These are phyloP conservation scores for Sugiyamaella smithiae DNA, from an alignment of 805 yeast species.

Conservation along the genomic window DNA sequence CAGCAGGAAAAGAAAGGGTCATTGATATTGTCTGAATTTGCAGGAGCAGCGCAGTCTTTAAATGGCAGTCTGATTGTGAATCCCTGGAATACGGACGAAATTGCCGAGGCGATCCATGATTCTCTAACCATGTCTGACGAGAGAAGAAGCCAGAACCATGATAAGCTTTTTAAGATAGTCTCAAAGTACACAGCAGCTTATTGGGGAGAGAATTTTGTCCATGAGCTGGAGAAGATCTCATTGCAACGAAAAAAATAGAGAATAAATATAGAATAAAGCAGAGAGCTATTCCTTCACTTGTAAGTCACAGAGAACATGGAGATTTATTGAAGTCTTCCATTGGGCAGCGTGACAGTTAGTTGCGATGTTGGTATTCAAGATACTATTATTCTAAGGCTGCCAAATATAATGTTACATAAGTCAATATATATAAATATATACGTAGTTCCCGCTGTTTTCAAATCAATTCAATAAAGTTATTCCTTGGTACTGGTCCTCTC, in stretches of 20 bases:
- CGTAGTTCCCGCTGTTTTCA: too few species aligned
- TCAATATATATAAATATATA: too few species aligned
- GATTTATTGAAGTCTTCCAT: too few species aligned
- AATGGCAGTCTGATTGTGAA: constrained; percentile 93
- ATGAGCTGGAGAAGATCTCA: constrained; percentile 51
- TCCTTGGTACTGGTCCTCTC: constrained; percentile 6
- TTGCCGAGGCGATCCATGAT: constrained; percentile 81
- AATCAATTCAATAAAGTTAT: background rate
- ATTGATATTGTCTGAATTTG: constrained; percentile 86
- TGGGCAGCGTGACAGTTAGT: too few species aligned
- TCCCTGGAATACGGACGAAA: constrained; percentile 98
- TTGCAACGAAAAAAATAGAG: background rate
- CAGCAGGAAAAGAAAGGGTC: constrained; percentile 85
- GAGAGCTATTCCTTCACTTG: too few species aligned
- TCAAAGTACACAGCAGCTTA: constrained; percentile 90
- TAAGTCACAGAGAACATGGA: too few species aligned
- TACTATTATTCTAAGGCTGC: too few species aligned
- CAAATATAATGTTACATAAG: too few species aligned
- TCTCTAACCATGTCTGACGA: constrained; percentile 83
- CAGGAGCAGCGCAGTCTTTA: constrained; percentile 98
- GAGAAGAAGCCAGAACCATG: constrained; percentile 73
- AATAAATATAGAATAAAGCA: background rate
- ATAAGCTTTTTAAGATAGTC: constrained; percentile 80
- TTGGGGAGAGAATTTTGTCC: constrained; percentile 97
- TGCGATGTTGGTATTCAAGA: too few species aligned